A percentile compares a stretch with the other conserved stretches of the same genome.
Evolutionary conservation across 805 yeast species (phyloP).

Genomic region (Zygosaccharomyces kombuchaensis): DNA sequence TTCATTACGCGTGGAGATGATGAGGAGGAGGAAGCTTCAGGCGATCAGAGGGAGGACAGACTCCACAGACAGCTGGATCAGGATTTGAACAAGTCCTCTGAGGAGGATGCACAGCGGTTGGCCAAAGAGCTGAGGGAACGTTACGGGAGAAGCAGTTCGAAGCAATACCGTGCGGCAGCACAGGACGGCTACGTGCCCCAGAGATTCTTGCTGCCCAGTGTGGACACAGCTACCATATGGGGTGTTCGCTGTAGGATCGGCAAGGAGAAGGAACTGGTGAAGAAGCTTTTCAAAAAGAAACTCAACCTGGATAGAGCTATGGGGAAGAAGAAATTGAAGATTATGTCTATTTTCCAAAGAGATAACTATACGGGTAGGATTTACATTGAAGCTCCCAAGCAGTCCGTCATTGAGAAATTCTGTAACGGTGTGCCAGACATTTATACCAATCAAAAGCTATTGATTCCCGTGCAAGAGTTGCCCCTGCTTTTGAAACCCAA

Average conservation of each 20-base stretch:
- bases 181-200: slow-evolving; percentile 85
- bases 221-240: slow-evolving; percentile 94
- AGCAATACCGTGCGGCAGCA: slow-evolving; percentile 72
- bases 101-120: slow-evolving; percentile 89
- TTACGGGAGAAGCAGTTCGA: slow-evolving; percentile 79
- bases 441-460: slow-evolving; percentile 64
- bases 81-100: slow-evolving; percentile 78
- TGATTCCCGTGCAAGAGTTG: slow-evolving; percentile 93
- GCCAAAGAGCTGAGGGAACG: slow-evolving; percentile 90
- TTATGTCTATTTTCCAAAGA: slow-evolving; percentile 87
- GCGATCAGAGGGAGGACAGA: slow-evolving; percentile 56
- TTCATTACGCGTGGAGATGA: slow-evolving; percentile 57
- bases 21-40: slow-evolving; percentile 53
- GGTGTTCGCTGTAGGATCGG: slow-evolving; percentile 93
- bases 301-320: slow-evolving; percentile 64
- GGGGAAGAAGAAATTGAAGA: slow-evolving; percentile 69
- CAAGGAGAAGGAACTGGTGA: slow-evolving; percentile 84
- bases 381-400: slow-evolving; percentile 89
- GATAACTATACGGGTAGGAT: slow-evolving; percentile 89
- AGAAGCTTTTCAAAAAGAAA: slow-evolving; percentile 79
- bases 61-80: slow-evolving; percentile 89
- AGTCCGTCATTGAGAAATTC: slow-evolving; percentile 87
- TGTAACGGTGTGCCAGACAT: slow-evolving; percentile 86
- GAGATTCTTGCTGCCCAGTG: slow-evolving; percentile 87
- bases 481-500: slow-evolving; percentile 89